A percentile compares a stretch with the other conserved stretches of the same genome.
Evolutionary conservation across 441 rosid species (phyloP).

Genomic region (Melastoma candidum): DNA sequence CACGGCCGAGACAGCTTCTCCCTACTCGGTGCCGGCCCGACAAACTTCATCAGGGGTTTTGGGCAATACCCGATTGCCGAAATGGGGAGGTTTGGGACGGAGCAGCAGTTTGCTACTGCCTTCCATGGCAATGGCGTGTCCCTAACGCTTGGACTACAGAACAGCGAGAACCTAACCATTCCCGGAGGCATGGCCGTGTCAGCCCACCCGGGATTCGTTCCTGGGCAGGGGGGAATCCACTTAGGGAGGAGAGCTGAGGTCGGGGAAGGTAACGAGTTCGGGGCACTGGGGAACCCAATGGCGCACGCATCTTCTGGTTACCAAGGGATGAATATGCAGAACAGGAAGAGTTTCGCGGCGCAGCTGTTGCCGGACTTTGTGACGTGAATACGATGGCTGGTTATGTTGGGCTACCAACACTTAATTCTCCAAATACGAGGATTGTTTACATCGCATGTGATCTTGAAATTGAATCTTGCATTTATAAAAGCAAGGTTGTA

Average conservation of each 20-base stretch:
- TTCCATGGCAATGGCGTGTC: constrained; percentile 81
- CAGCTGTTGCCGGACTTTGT: constrained; percentile 87
- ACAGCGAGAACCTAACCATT: constrained; percentile 63
- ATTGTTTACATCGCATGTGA: background rate
- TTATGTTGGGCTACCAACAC: background rate
- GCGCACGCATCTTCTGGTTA: constrained; percentile 65
- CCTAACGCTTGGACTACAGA: constrained; percentile 82
- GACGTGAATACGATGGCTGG: constrained; percentile 28
- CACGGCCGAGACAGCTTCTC: constrained; percentile 68
- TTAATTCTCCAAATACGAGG: background rate
- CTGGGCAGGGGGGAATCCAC: constrained; percentile 68
- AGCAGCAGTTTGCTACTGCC: constrained; percentile 35
- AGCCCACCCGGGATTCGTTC: constrained; percentile 63
- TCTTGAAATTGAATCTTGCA: no score
- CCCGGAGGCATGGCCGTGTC: constrained; percentile 21
- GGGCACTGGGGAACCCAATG: constrained; percentile 37
- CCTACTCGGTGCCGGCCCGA: constrained; percentile 49
- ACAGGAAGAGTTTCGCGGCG: constrained; percentile 78
- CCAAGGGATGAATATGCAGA: constrained; percentile 64
- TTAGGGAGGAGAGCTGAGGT: constrained; percentile 67
- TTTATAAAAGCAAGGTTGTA: no score
- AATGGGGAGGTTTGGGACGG: constrained; percentile 70
- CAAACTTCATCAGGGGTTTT: constrained; percentile 65
- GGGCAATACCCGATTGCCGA: constrained; percentile 90
- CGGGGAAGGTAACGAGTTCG: constrained; percentile 55